Evolutionary conservation across 768 basidiomycete species (phyloP), one percentile per base, ranked within the genome.

Genomic region (Paxillus ammoniavirescens): DNA sequence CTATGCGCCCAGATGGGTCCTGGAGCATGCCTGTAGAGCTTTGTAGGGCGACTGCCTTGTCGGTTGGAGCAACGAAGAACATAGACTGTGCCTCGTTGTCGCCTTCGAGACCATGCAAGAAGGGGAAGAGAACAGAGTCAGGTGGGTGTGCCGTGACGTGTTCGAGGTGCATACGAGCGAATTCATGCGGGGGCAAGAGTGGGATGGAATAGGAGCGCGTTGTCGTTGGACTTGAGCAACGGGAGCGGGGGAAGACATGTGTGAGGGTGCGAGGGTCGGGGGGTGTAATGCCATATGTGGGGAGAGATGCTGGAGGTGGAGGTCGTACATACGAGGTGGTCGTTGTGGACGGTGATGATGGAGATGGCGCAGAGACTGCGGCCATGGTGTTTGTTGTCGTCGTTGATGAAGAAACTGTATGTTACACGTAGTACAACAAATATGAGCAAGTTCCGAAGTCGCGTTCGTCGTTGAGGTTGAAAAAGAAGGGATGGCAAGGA

Each of bases 101-200:
- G 58, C 90, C 86, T 63, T 94, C 92, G 55, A 94, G 77, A 42
- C 92, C 90, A 62, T 94, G 93, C 14, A 93, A 73, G 72, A 93
- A 96, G 0, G 93, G 93, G 67, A 96, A 96, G 53, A 94, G 81
- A 60, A 87, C 79, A 38, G 78, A 76, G 72, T 96, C 93, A 0
- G 88, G 87, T 1, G 90, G 82, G 69, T 94, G 89, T 1, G 82
- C 72, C 53, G 81, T 76, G 57, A 83, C 73, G 58, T 90, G 82
- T n/a, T 74, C 67, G 61, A 82, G 77, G 52, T 88, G 86, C 47
- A 93, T 70, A 17, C 75, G 65, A 3, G 83, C 75, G 64, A 91
- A 91, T 53, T 81, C 70, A 18, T 61, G 49, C 3, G 71, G 75
- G 44, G 71, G 61, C 55, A 81, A 64, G 21, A 75, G 72, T 58